Conservation (phyloP, 1,284 basidiomycete species). For the Naganishia cerealis region DNA sequence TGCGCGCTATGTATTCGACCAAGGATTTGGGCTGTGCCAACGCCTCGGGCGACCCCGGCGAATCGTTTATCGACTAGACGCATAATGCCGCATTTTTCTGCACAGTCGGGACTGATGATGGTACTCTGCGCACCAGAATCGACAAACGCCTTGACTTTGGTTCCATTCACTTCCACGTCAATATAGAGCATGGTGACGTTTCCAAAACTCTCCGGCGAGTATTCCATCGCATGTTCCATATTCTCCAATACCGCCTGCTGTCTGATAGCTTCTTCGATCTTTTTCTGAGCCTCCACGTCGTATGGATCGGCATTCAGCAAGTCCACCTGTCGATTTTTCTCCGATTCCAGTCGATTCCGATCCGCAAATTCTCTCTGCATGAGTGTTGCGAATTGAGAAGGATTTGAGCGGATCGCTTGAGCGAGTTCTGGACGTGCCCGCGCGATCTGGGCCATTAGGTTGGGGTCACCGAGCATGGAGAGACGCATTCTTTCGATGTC, state of each 20-base stretch:
- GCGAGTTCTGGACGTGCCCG: slow-evolving; percentile 73
- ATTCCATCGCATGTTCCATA: slow-evolving; percentile 86
- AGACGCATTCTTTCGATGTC: slow-evolving; percentile 87
- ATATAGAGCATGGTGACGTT: slow-evolving; percentile 88
- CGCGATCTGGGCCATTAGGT: slow-evolving; percentile 72
- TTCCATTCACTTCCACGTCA: slow-evolving; percentile 83
- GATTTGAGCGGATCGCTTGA: slow-evolving; percentile 67
- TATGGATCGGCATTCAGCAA: slow-evolving; percentile 80
- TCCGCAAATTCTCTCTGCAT: slow-evolving; percentile 65
- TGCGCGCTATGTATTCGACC: slow-evolving; percentile 92
- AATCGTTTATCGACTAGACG: slow-evolving; percentile 85
- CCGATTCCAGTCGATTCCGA: slow-evolving; percentile 60
- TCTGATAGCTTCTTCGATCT: slow-evolving; percentile 90
- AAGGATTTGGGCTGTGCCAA: slow-evolving; percentile 90
- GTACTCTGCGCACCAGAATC: slow-evolving; percentile 96
- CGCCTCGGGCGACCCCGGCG: slow-evolving; percentile 87
- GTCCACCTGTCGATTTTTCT: slow-evolving; percentile 66
- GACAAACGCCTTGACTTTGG: slow-evolving; percentile 90
- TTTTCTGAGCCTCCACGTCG: slow-evolving; percentile 82
- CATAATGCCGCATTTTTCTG: slow-evolving; percentile 94
- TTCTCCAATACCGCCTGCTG: slow-evolving; percentile 89
- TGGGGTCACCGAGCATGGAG: slow-evolving; percentile 79
- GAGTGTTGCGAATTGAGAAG: slow-evolving; percentile 71
- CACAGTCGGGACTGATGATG: slow-evolving; percentile 88
- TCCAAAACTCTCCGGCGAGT: slow-evolving; percentile 89